Percentiles rank a stretch among this genome's conserved stretches.
Conservation (phyloP, 768 basidiomycete species). For the Tricholoma saponaceum region DNA sequence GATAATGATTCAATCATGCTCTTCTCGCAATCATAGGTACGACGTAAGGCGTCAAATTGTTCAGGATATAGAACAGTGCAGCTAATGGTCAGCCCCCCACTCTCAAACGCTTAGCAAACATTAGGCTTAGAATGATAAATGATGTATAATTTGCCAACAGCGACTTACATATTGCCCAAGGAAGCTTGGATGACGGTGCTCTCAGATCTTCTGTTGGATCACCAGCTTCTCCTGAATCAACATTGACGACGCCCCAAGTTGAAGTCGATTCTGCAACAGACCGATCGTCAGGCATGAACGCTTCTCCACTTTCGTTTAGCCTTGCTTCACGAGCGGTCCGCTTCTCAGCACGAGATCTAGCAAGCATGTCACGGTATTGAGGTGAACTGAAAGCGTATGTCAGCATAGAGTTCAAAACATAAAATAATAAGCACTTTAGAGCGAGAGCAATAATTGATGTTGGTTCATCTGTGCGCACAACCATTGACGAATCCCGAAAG, state of each 20-base stretch:
- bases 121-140: slow-evolving; percentile 4
- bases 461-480: slow-evolving; percentile 94
- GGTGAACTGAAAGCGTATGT: slow-evolving; percentile 51
- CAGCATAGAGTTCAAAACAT: not conserved
- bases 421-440: slow-evolving; percentile 58
- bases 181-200: slow-evolving; percentile 72
- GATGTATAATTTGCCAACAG: not conserved
- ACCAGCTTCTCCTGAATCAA: slow-evolving; percentile 60
- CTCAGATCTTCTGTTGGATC: slow-evolving; percentile 77
- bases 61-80: slow-evolving; percentile 95
- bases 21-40: slow-evolving; percentile 90
- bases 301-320: slow-evolving; percentile 66
- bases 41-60: slow-evolving; percentile 90
- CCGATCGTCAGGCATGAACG: slow-evolving; percentile 89
- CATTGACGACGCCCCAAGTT: slow-evolving; percentile 90
- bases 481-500: slow-evolving; percentile 91
- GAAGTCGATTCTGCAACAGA: slow-evolving; percentile 81
- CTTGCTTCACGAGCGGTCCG: slow-evolving; percentile 57
- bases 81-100: slow-evolving; percentile 84
- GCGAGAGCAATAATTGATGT: slow-evolving; percentile 97
- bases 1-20: slow-evolving; percentile 93
- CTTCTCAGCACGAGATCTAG: slow-evolving; percentile 75
- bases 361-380: slow-evolving; percentile 76
- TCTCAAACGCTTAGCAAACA: slow-evolving; percentile 71
- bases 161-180: slow-evolving; percentile 75